Evolutionary conservation across 2,329 filamentous ascomycete genomes (phyloP).

Genomic region (Fusarium sp.): DNA sequence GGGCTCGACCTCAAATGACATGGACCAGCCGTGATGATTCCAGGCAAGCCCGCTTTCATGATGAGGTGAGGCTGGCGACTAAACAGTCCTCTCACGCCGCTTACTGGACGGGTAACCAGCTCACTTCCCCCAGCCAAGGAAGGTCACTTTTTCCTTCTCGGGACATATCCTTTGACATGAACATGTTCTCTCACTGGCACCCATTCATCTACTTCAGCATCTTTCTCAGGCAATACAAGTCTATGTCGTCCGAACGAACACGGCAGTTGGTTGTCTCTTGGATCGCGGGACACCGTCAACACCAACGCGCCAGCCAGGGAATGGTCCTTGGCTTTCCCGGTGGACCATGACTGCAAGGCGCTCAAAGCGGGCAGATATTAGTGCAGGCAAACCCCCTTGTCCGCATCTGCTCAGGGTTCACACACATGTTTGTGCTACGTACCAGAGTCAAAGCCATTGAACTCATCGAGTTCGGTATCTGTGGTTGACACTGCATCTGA

Average conservation of each 20-base stretch:
- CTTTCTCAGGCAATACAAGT: not conserved
- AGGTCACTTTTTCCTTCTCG: not conserved
- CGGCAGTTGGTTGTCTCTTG: conserved; percentile 23
- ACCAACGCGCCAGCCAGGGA: conserved; percentile 29
- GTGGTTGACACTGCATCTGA: conserved; percentile 11
- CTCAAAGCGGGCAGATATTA: conserved; percentile 38
- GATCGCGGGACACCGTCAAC: conserved; percentile 24
- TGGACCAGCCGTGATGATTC: not conserved
- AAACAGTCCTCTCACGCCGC: not conserved
- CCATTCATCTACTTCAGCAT: not conserved
- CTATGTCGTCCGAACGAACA: not conserved
- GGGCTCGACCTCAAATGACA: not conserved
- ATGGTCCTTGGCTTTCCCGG: conserved; percentile 17
- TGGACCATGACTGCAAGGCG: conserved; percentile 39
- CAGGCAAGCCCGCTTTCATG: not conserved
- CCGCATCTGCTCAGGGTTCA: conserved; percentile 37
- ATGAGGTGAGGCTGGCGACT: not conserved
- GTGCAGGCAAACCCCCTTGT: conserved; percentile 38
- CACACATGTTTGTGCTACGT: conserved; percentile 27
- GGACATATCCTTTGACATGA: not conserved
- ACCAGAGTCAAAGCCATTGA: not conserved
- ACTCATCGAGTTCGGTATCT: conserved; percentile 13
- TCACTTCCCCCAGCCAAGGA: not conserved
- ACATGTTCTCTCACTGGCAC: not conserved
- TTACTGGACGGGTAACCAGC: not conserved